Evolutionary conservation across 495 filamentous ascomycete genomes (phyloP).

Genomic region (Tuber calosporum): DNA sequence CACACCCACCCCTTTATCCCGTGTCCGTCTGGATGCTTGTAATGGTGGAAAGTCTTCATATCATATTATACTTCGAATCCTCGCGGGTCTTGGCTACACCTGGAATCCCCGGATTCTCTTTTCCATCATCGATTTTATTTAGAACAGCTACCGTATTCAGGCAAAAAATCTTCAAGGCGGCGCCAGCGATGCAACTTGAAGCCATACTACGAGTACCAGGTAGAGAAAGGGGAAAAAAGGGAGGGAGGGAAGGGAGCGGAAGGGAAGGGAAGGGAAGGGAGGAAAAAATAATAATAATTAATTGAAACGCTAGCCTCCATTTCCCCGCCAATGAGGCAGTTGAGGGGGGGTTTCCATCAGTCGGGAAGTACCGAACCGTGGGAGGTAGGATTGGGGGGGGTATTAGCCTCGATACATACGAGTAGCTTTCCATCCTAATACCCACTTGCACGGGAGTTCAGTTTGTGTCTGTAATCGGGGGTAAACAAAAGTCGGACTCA

Average conservation of each 20-base stretch:
- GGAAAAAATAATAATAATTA: not conserved
- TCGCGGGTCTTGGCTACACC: not conserved
- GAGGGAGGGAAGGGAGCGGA: not conserved
- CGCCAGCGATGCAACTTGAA: not conserved
- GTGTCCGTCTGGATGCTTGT: not conserved
- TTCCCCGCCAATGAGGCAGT: not conserved
- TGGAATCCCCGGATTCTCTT: not conserved
- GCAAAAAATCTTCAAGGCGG: not conserved
- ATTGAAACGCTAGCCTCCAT: not conserved
- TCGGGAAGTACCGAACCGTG: not conserved
- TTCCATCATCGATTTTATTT: not conserved
- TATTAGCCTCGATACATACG: not conserved
- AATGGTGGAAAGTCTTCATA: not conserved
- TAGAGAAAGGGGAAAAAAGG: not conserved
- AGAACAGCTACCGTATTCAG: not conserved
- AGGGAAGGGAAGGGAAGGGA: too few relatives aligned
- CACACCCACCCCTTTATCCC: not conserved
- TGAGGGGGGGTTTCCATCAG: not conserved
- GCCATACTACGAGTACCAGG: not conserved
- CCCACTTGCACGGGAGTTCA: not conserved
- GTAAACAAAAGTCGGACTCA: too few relatives aligned
- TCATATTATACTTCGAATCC: not conserved
- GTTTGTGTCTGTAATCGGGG: too few relatives aligned
- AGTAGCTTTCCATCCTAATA: not conserved
- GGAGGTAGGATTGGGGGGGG: not conserved